These are phyloP conservation scores for Candida golubevii DNA, from an alignment of 805 yeast species.

Conservation along the genomic window DNA sequence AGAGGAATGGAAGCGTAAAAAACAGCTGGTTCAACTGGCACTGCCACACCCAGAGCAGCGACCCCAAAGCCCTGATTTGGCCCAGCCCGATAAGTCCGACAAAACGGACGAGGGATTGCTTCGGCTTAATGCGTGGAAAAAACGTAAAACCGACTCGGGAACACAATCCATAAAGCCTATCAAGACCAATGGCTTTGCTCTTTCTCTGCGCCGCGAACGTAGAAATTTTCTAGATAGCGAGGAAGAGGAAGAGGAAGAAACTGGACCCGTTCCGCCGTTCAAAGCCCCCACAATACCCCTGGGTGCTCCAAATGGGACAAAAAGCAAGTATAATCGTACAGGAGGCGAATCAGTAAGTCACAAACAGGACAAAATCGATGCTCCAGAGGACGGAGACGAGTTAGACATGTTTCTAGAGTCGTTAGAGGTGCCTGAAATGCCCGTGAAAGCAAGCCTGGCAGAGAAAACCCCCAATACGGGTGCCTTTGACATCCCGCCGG, in stretches of 20 bases:
- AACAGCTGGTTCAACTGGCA: slow-evolving; percentile 9
- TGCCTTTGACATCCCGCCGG: too few relatives aligned
- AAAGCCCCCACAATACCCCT: too few relatives aligned
- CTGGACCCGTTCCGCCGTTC: too few relatives aligned
- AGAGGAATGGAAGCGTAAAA: slow-evolving; percentile 19
- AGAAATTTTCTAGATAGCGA: too few relatives aligned
- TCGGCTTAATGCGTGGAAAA: slow-evolving; percentile 51
- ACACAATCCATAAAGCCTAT: not conserved
- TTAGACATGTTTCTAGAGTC: slow-evolving; percentile 23
- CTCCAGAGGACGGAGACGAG: slow-evolving; percentile 15
- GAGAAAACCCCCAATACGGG: not conserved
- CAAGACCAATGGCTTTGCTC: too few relatives aligned
- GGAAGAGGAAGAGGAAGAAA: too few relatives aligned
- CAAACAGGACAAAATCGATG: too few relatives aligned
- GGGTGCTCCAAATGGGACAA: not conserved
- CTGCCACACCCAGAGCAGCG: not conserved
- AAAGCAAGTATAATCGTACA: slow-evolving; percentile 9
- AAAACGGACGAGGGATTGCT: slow-evolving; percentile 4
- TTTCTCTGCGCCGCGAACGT: too few relatives aligned
- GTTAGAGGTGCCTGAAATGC: slow-evolving; percentile 3
- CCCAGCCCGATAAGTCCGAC: not conserved
- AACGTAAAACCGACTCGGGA: slow-evolving; percentile 18
- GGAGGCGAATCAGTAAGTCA: slow-evolving; percentile 23
- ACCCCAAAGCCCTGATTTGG: not conserved
- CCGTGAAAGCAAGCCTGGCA: not conserved